Conservation (phyloP, 108 stramenopile genomes). For the Cyclotella cryptica region DNA sequence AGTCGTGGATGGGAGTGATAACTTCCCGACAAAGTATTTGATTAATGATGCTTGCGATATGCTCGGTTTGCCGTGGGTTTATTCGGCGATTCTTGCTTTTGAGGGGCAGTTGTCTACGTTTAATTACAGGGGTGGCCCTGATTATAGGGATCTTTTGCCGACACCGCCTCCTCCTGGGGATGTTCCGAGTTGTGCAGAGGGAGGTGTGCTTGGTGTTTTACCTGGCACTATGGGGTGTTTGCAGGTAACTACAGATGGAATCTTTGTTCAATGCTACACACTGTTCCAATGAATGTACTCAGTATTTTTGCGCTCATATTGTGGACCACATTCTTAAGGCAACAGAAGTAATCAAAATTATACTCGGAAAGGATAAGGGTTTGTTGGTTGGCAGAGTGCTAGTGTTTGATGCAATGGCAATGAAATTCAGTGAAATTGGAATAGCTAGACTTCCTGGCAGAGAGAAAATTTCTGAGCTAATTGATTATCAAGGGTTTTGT, state of each 20-base stretch:
- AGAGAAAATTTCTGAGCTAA: constrained; percentile 62
- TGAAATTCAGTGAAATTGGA: constrained; percentile 83
- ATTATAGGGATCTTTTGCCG: constrained; percentile 92
- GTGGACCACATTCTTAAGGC: constrained; percentile 37
- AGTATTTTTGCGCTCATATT: neutral
- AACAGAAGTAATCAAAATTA: constrained; percentile 89
- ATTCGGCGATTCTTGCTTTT: constrained; percentile 94
- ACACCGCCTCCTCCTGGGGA: constrained; percentile 90
- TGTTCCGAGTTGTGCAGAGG: constrained; percentile 95
- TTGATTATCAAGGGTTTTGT: constrained; percentile 92
- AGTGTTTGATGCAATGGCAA: constrained; percentile 85
- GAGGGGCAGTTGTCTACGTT: constrained; percentile 93
- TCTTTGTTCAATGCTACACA: neutral
- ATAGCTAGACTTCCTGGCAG: constrained; percentile 53
- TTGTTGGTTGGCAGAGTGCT: constrained; percentile 78
- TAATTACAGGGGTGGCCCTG: constrained; percentile 81
- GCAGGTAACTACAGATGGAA: constrained; percentile 38
- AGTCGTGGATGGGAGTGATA: constrained; percentile 95
- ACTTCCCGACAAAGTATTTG: constrained; percentile 96
- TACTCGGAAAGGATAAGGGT: constrained; percentile 69
- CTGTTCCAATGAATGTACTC: neutral
- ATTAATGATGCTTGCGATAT: constrained; percentile 95
- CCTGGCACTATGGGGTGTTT: constrained; percentile 96
- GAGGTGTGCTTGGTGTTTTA: constrained; percentile 94
- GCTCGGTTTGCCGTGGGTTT: constrained; percentile 82